phyloP scores from a whole-genome alignment of 768 basidiomycete genomes.

The Suillus discolor region DNA sequence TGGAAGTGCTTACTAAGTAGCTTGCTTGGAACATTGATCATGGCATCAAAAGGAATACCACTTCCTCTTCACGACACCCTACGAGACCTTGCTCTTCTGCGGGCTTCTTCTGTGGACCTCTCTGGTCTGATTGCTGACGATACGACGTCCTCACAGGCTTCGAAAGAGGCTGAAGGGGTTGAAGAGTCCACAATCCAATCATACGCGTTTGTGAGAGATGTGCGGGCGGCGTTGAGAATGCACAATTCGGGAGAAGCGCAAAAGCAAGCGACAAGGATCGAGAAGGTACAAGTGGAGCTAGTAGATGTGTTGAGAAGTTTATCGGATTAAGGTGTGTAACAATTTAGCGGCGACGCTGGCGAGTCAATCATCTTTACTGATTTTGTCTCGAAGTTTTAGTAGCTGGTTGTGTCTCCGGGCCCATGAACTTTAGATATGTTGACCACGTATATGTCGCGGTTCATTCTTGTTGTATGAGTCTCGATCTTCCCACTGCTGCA shows the following conservation, averaged over 20 bases:
- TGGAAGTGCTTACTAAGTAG: neutral
- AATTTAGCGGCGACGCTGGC: neutral
- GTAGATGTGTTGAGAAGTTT: constrained; percentile 50
- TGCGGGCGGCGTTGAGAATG: constrained; percentile 58
- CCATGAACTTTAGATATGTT: neutral
- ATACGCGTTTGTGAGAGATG: constrained; percentile 58
- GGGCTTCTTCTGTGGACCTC: constrained; percentile 55
- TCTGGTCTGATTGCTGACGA: constrained; percentile 29
- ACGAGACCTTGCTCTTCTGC: constrained; percentile 72
- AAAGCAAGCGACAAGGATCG: constrained; percentile 54
- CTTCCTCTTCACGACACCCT: constrained; percentile 62
- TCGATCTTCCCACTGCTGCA: neutral
- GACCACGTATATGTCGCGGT: too few relatives aligned
- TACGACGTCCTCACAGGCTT: neutral
- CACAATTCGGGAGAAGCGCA: constrained; percentile 56
- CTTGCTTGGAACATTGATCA: constrained; percentile 2
- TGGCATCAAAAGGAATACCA: constrained; percentile 43
- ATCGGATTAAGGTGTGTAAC: constrained; percentile 18
- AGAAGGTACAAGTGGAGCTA: constrained; percentile 53
- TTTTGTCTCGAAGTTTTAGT: neutral
- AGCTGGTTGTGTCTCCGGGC: neutral
- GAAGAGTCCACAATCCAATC: constrained; percentile 43
- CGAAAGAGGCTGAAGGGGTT: constrained; percentile 7
- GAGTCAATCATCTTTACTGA: neutral
- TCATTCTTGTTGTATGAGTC: neutral